These are phyloP conservation scores for Metschnikowia noctiluminum DNA, from an alignment of 805 yeast genomes.

Conservation along the genomic window DNA sequence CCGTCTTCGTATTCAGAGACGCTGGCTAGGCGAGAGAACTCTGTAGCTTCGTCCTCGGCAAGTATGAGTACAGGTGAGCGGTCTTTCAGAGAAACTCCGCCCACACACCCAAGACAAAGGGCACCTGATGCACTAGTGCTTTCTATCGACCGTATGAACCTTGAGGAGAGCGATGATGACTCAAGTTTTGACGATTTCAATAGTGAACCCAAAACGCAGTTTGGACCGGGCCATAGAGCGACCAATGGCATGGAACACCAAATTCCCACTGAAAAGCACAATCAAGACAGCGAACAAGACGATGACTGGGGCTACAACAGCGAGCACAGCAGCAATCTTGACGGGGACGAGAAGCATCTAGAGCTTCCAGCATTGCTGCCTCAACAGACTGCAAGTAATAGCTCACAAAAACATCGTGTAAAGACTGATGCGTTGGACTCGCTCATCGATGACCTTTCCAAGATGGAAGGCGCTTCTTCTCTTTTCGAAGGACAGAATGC, in stretches of 20 bases:
- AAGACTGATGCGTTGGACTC: conserved; percentile 34
- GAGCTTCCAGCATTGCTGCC: neutral
- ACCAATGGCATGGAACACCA: too few species aligned
- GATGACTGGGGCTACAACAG: conserved; percentile 30
- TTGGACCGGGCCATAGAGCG: neutral
- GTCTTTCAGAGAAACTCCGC: neutral
- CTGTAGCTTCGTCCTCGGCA: neutral
- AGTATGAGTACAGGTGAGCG: conserved; percentile 9
- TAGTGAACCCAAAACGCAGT: neutral
- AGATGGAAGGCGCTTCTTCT: conserved; percentile 17
- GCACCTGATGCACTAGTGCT: conserved; percentile 14
- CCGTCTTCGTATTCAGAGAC: too few species aligned
- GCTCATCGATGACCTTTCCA: conserved; percentile 34
- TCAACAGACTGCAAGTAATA: conserved; percentile 5
- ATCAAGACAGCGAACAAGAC: conserved; percentile 4
- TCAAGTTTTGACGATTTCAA: conserved; percentile 10
- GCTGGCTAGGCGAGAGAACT: too few species aligned
- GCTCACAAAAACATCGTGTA: conserved; percentile 10
- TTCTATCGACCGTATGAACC: conserved; percentile 15
- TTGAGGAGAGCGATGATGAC: conserved; percentile 12
- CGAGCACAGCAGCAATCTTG: conserved; percentile 19
- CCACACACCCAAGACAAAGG: neutral
- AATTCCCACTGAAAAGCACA: too few species aligned
- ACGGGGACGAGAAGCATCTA: conserved; percentile 2
- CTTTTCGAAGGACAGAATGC: conserved; percentile 1